Percentiles rank a stretch among this genome's conserved stretches.
phyloP scores from a whole-genome alignment of 768 basidiomycete genomes.

The Boletus huronensis region DNA sequence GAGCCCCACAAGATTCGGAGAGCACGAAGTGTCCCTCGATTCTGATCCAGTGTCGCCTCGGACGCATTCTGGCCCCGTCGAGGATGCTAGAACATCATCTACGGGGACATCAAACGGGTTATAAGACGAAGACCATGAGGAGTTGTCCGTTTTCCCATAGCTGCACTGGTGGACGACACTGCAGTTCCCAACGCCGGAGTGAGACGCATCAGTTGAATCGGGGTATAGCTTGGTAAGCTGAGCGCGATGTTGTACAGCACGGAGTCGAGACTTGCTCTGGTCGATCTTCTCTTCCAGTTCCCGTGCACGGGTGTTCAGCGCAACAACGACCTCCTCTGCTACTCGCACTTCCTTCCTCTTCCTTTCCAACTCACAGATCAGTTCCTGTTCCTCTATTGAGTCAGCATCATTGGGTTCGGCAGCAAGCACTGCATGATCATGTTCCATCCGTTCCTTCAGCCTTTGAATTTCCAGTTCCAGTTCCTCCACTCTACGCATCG shows the following conservation, averaged over 20 bases:
- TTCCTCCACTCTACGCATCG: conserved; percentile 52
- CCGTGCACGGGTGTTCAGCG: conserved; percentile 61
- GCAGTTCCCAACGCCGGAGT: conserved; percentile 4
- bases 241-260: conserved; percentile 53
- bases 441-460: conserved; percentile 50
- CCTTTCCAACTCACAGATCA: conserved; percentile 44
- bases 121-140: conserved; percentile 27
- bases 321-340: conserved; percentile 63
- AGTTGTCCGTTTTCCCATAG: conserved; percentile 15
- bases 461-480: conserved; percentile 59
- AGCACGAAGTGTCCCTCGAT: conserved; percentile 13
- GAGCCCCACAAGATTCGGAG: conserved; percentile 30
- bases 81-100: conserved; percentile 19
- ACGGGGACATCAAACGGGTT: conserved; percentile 30
- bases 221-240: conserved; percentile 41
- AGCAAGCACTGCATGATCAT: conserved; percentile 52
- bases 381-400: conserved; percentile 42
- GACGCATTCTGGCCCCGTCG: conserved; percentile 9
- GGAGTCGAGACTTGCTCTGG: conserved; percentile 58
- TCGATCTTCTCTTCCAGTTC: conserved; percentile 72
- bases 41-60: conserved; percentile 12
- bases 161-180: conserved; percentile 3
- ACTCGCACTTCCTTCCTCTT: conserved; percentile 54
- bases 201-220: conserved; percentile 16
- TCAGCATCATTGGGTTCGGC: conserved; percentile 44